Conservation (phyloP, 768 basidiomycete genomes). For the Kwoniella pini region DNA sequence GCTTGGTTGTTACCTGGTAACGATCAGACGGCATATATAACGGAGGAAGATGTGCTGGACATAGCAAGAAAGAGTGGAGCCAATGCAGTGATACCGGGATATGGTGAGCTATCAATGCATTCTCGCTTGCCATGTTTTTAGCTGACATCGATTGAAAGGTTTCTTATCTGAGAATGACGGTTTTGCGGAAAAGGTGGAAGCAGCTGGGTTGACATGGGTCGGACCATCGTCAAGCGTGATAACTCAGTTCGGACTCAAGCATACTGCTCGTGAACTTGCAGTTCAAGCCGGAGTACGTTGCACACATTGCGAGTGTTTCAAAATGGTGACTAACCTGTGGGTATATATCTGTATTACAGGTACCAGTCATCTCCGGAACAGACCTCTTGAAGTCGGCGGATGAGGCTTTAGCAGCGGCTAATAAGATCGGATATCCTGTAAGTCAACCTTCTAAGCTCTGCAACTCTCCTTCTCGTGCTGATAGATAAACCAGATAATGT, state of each 20-base stretch:
- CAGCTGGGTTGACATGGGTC: conserved; percentile 63
- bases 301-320: background rate
- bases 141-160: conserved; percentile 49
- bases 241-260: conserved; percentile 65
- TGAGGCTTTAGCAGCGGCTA: conserved; percentile 58
- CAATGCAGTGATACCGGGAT: conserved; percentile 47
- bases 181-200: conserved; percentile 60
- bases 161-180: conserved; percentile 67
- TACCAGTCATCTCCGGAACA: conserved; percentile 65
- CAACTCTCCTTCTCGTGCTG: background rate
- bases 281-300: conserved; percentile 56
- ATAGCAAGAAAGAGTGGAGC: conserved; percentile 36
- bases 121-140: background rate
- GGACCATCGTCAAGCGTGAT: conserved; percentile 63
- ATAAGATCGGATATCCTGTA: conserved; percentile 61
- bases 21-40: conserved; percentile 32
- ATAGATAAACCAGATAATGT: conserved; percentile 55
- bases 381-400: conserved; percentile 57
- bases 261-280: conserved; percentile 61
- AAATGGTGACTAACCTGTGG: background rate
- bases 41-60: conserved; percentile 30
- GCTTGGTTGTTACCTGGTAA: conserved; percentile 46
- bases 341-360: conserved; percentile 9
- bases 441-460: background rate
- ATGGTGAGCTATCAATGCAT: conserved; percentile 30